Evolutionary conservation across 202 grass and related monocot species (phyloP), one percentile per base, ranked within the genome.

Genomic region (Saccharum hybrid): DNA sequence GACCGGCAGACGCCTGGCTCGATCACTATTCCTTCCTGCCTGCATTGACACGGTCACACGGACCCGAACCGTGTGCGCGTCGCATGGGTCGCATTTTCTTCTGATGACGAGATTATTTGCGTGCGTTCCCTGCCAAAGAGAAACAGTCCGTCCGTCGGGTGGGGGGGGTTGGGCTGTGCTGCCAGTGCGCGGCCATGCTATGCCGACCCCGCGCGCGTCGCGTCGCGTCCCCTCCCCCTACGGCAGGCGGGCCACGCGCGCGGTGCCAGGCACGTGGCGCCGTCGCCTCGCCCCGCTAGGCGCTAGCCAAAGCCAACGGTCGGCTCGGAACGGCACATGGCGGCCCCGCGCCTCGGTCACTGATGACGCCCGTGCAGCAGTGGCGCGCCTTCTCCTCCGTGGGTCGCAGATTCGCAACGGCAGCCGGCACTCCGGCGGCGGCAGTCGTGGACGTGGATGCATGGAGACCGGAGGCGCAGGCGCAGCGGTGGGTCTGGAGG

Each of bases 111-210:
- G 43, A 46, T 66, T 36, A 36, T 36, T 36, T 36, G 64, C 31
- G 6, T 36, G 63, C 26, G 62, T 65, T 0, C 45, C 13, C 1
- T 67, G 16, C 16, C 16, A 18, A n/a, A 10, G 34, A 18, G 16
- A 39, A 68, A 57, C 40, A 70, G 72, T 41, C 21, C 1, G 22
- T 1, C 26, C 26, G 74, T 51, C 14, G 48, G 48, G 46, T 0
- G 12, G 13, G 78, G 73, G 66, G 88, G n/a, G n/a, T n/a, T n/a
- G n/a, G n/a, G 83, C 61, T 75, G 77, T 66, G 57, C 48, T 18
- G 15, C 48, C 59, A 48, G 65, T 39, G 43, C 71, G 30, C 26
- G 36, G 63, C 23, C 82, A 81, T 9, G 8, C 66, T 14, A 8
- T 10, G 22, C 42, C 54, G 65, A 72, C 60, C 65, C 37, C 42